Conservation (phyloP, 805 yeast genomes). For the Wickerhamomyces chaumierensis region DNA sequence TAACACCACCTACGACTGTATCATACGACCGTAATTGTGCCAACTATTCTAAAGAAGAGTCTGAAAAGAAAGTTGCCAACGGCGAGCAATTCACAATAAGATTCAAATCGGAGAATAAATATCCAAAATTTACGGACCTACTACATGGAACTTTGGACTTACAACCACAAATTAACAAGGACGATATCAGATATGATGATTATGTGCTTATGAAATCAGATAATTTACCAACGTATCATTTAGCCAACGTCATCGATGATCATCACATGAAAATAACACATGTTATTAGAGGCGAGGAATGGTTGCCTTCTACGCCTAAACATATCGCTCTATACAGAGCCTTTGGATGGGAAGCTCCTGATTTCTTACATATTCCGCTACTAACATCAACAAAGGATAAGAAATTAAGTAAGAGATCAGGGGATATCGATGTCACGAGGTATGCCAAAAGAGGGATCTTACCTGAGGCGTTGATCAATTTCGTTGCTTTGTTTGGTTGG, state of each 20-base stretch:
- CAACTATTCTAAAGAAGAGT: slow-evolving; percentile 30
- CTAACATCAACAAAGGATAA: slow-evolving; percentile 62
- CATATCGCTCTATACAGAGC: slow-evolving; percentile 82
- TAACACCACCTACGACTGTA: slow-evolving; percentile 84
- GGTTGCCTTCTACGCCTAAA: slow-evolving; percentile 94
- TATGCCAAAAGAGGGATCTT: slow-evolving; percentile 51
- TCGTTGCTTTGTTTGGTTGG: slow-evolving; percentile 92
- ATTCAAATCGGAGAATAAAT: slow-evolving; percentile 62
- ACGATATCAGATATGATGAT: slow-evolving; percentile 78
- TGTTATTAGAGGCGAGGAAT: slow-evolving; percentile 94
- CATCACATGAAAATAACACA: slow-evolving; percentile 88
- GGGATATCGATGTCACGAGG: slow-evolving; percentile 63
- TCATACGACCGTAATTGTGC: slow-evolving; percentile 83
- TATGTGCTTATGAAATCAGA: slow-evolving; percentile 87
- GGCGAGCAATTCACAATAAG: slow-evolving; percentile 45
- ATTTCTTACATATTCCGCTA: slow-evolving; percentile 82
- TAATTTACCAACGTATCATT: slow-evolving; percentile 90
- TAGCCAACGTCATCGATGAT: slow-evolving; percentile 93
- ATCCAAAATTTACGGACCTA: slow-evolving; percentile 59
- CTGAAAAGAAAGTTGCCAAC: slow-evolving; percentile 23
- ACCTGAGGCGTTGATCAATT: slow-evolving; percentile 83
- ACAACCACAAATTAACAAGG: slow-evolving; percentile 66
- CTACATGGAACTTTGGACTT: slow-evolving; percentile 68
- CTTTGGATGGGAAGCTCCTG: slow-evolving; percentile 76
- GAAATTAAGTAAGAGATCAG: slow-evolving; percentile 78